These are phyloP conservation scores for Globisporangium paddicum DNA, from an alignment of 352 stramenopile genomes.

Conservation along the genomic window DNA sequence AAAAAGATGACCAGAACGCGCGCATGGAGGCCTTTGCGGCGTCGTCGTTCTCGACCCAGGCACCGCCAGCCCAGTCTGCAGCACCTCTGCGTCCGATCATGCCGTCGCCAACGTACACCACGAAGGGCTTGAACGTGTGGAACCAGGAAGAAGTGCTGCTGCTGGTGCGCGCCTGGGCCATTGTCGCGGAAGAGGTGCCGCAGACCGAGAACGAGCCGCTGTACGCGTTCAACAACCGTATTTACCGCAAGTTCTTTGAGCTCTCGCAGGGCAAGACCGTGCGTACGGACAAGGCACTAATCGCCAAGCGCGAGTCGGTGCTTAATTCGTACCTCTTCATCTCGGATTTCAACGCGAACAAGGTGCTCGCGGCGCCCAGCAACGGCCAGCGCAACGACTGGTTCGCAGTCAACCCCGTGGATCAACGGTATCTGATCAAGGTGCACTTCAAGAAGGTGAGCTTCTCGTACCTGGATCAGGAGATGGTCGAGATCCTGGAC, in stretches of 20 bases:
- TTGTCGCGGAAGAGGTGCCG: background rate
- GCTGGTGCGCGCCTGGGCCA: conserved; percentile 6
- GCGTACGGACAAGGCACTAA: conserved; percentile 11
- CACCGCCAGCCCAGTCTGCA: background rate
- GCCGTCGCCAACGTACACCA: background rate
- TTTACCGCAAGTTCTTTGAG: conserved; percentile 13
- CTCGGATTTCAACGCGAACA: conserved; percentile 10
- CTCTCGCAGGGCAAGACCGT: conserved; percentile 1
- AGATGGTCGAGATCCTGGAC: conserved; percentile 6
- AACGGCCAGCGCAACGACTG: conserved; percentile 1
- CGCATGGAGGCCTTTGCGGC: background rate
- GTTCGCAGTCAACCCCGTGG: conserved; percentile 5
- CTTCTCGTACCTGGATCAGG: conserved; percentile 11
- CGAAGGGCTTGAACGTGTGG: conserved; percentile 12
- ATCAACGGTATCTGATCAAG: conserved; percentile 13
- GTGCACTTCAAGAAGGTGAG: conserved; percentile 13
- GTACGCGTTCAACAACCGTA: conserved; percentile 12
- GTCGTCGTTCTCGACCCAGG: background rate
- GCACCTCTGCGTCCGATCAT: background rate
- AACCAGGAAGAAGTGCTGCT: conserved; percentile 10
- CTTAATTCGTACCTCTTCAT: conserved; percentile 15
- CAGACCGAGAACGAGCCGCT: conserved; percentile 11
- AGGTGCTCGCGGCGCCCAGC: background rate
- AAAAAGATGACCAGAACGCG: background rate
- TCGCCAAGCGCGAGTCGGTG: conserved; percentile 12